These are phyloP conservation scores for Intubia oerlemansii DNA, from an alignment of 2,329 filamentous ascomycete genomes.

Conservation along the genomic window DNA sequence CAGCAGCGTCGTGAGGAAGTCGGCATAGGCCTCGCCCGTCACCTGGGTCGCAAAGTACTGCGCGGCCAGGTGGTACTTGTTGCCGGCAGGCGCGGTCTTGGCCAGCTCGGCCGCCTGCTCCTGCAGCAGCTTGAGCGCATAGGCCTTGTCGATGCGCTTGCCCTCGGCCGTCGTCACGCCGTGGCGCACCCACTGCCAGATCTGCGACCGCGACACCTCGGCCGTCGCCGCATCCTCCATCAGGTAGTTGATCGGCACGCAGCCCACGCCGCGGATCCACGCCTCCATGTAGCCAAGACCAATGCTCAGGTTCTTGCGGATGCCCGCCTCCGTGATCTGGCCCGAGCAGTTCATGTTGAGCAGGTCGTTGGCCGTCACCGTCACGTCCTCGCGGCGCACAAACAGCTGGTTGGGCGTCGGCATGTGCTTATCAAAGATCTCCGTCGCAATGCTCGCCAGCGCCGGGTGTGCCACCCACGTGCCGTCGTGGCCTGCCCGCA, in stretches of 20 bases:
- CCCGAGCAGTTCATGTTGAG: constrained; percentile 97
- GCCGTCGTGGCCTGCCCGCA: constrained; percentile 80
- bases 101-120: constrained; percentile 64
- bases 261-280: constrained; percentile 86
- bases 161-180: constrained; percentile 62
- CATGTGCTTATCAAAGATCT: constrained; percentile 97
- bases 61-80: constrained; percentile 78
- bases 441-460: constrained; percentile 66
- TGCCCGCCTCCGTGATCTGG: constrained; percentile 77
- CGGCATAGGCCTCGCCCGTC: constrained; percentile 91
- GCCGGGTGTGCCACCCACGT: constrained; percentile 97
- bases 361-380: constrained; percentile 70
- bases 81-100: constrained; percentile 57
- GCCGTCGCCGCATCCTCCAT: constrained; percentile 90
- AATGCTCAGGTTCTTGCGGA: constrained; percentile 94
- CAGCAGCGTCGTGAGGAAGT: constrained; percentile 74
- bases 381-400: constrained; percentile 71
- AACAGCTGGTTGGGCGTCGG: constrained; percentile 95
- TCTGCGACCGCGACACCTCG: constrained; percentile 81
- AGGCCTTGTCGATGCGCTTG: constrained; percentile 82
- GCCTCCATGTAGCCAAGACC: constrained; percentile 97
- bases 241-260: constrained; percentile 39
- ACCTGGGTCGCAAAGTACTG: constrained; percentile 88
- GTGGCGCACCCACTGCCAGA: constrained; percentile 86
- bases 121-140: constrained; percentile 66